Evolutionary conservation across 495 filamentous ascomycete genomes (phyloP).

Genomic region (Clohesyomyces aquaticus): DNA sequence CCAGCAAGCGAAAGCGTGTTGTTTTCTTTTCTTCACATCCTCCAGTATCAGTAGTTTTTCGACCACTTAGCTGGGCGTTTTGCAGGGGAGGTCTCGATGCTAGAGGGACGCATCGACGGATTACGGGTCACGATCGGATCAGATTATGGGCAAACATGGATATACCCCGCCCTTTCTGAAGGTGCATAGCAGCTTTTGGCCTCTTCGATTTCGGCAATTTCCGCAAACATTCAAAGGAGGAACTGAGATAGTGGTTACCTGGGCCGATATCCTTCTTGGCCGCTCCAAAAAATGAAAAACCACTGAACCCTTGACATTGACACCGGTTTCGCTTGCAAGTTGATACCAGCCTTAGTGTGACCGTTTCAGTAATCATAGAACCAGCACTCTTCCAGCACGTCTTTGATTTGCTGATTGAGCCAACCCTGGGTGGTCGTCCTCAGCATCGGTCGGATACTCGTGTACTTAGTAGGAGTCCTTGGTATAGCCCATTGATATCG

Average conservation of each 20-base stretch:
- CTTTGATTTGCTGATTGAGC: too few species aligned
- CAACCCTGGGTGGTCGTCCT: too few species aligned
- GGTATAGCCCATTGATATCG: too few species aligned
- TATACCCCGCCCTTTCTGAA: not conserved
- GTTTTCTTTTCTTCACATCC: not conserved
- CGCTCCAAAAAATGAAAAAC: not conserved
- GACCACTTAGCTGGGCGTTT: conserved; percentile 18
- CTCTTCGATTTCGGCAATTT: not conserved
- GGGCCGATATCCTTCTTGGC: not conserved
- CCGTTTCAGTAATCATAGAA: too few species aligned
- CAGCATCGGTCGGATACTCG: too few species aligned
- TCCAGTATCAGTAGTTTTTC: not conserved
- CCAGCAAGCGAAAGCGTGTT: too few species aligned
- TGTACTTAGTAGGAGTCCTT: too few species aligned
- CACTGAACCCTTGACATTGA: not conserved
- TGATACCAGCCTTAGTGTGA: too few species aligned
- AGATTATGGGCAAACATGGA: conserved; percentile 5
- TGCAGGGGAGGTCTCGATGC: not conserved
- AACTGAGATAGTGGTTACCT: not conserved
- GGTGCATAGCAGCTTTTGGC: not conserved
- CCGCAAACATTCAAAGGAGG: not conserved
- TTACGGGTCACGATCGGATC: not conserved
- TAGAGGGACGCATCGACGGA: not conserved
- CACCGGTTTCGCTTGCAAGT: too few species aligned
- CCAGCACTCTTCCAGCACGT: too few species aligned